These are phyloP conservation scores for Conringia planisiliqua DNA, from an alignment of 345 rosid genomes.

Conservation along the genomic window DNA sequence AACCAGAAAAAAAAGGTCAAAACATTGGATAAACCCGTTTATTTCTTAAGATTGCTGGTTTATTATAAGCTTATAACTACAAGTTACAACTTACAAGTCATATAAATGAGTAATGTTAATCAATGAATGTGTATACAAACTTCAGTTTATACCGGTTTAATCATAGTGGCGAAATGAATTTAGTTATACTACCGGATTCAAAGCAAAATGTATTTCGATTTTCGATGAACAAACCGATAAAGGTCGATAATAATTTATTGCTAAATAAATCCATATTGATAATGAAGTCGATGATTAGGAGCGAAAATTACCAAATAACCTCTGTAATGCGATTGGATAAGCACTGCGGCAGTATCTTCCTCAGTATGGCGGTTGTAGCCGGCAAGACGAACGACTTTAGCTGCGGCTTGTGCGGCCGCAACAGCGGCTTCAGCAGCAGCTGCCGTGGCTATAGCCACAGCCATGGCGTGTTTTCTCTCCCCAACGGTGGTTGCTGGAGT, in stretches of 20 bases:
- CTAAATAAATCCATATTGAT: neutral
- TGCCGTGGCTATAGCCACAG: slow-evolving; percentile 89
- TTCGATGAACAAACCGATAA: neutral
- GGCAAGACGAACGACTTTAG: slow-evolving; percentile 83
- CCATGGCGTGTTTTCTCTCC: slow-evolving; percentile 75
- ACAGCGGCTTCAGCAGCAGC: slow-evolving; percentile 95
- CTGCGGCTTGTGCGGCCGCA: slow-evolving; percentile 95
- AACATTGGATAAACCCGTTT: neutral
- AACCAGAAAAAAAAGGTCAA: neutral
- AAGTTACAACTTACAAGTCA: neutral
- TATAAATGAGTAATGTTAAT: neutral
- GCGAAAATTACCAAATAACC: slow-evolving; percentile 67
- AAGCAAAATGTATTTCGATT: neutral
- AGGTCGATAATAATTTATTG: neutral
- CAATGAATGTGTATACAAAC: neutral
- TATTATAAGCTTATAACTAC: neutral
- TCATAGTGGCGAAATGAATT: neutral
- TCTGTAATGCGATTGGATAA: slow-evolving; percentile 77
- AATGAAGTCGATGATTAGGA: neutral
- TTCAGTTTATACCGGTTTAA: neutral
- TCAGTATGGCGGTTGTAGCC: slow-evolving; percentile 73
- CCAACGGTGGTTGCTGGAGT: slow-evolving; percentile 41
- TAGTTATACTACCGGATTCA: neutral
- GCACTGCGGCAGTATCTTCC: slow-evolving; percentile 85
- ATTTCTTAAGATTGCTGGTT: neutral